Base-by-base conservation (phyloP, 768 basidiomycete genomes). In the Suillus americanus region DNA sequence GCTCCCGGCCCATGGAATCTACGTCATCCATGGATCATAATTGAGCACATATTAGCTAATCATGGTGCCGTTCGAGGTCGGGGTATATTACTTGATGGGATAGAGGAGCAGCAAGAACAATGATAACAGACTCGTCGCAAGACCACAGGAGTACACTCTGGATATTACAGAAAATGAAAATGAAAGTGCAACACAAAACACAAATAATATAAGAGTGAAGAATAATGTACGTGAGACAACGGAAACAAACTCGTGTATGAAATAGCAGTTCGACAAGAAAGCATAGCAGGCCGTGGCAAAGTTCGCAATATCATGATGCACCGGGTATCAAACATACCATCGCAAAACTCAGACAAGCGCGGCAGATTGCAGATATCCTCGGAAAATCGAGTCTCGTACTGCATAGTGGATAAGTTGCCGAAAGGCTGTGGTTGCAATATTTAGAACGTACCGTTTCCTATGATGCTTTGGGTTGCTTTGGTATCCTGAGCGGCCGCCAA, bases 381-480 rank as follows among this genome's bases (percentile, higher is more conserved):
- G 81, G 80, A 90, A 89, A 65, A 90, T 90, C 41, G 89, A 89
- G 70, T 90, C 89, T 33, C 88, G 87, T 9, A 90, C 89, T 90
- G 50, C 38, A 69, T 40, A 35, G 25, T 64, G 63, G 62, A 53
- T 66, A 23, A 66, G 61, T 38, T 59, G 43, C 45, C 25, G 57
- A 28, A 53, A 46, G 57, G 37, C n/a, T 40, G 63, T 16, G 40
- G 41, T 28, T 33, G 30, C 33, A 2, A 13, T 4, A 55, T 43
- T 56, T 41, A 64, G 33, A 35, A 75, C 85, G 37, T 68, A 91
- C 91, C 91, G 68, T 91, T 92, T 67, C 86, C 86, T 72, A 94
- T 94, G 64, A 94, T 91, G 62, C 86, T 83, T 69, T 92, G 91
- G 0, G 92, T 94, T 5, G 92, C 84, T 76, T 89, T 91, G 16